Base-by-base conservation (phyloP, 495 filamentous ascomycete species). In the Talaromyces nanjingensis region DNA sequence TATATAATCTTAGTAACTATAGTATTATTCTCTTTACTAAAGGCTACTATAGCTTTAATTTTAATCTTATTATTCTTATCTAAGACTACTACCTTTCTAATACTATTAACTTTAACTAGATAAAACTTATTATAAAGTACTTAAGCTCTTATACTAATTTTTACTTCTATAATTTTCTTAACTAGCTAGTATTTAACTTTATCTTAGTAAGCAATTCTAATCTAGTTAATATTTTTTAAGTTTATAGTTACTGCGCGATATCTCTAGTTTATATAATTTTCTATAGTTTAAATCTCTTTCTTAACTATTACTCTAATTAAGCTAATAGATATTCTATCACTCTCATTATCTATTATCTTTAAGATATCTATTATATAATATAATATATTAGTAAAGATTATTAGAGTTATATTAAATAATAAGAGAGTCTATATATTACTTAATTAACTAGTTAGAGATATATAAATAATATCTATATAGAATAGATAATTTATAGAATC, bases 1-100 rank as follows among this genome's bases (percentile, higher is more conserved):
- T 67, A 75, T 37, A 62, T 24, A 8, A 72, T 71, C 37, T 68
- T 72, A 1, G 67, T 67, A 11, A 72, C 65, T 6, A 64, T 68
- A 8, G 45, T n/a, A 53, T 71, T 60, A 12, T 72, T 71, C 42
- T 72, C 67, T 34, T 71, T 65, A 22, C 67, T 59, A 4, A 72
- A 49, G 58, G 61, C 69, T 27, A 31, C 69, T 0, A 63, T 31
- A 0, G 69, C 70, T 65, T 55, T 67, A 0, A 9, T 9, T 42
- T 9, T 42, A 16, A 42, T 42, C 11, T 42, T 8, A 16, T 42
- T 16, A 9, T 42, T 42, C 14, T 42, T 8, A 42, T 42, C 37
- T 42, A 42, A 4, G 8, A 42, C 37, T 42, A 8, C 37, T 42
- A 4, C 11, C 4, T 42, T 42, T 8, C 11, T 42, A 8, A 42